Evolutionary conservation across 2,329 filamentous ascomycete species (phyloP).

Genomic region (Rasamsonia emersonii): DNA sequence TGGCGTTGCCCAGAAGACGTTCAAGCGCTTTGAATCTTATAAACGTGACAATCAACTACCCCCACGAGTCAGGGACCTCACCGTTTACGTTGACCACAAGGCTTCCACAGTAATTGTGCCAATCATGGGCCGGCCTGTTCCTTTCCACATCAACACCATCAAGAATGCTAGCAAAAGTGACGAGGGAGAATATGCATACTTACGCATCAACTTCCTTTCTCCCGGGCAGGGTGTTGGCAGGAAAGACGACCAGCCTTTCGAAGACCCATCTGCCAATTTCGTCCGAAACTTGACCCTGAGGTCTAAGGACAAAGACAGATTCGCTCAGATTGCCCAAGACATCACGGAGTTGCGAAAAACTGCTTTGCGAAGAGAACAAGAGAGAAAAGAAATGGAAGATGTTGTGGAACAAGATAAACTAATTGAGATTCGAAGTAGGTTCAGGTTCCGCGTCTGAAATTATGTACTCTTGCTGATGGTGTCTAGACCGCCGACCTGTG

Average conservation of each 20-base stretch:
- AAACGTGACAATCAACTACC: constrained; percentile 96
- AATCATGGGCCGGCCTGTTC: constrained; percentile 94
- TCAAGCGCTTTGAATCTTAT: constrained; percentile 98
- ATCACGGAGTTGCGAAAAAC: constrained; percentile 97
- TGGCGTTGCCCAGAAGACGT: constrained; percentile 91
- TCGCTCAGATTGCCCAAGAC: constrained; percentile 82
- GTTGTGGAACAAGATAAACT: constrained; percentile 98
- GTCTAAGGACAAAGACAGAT: constrained; percentile 78
- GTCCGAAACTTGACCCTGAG: constrained; percentile 91
- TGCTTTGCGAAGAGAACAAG: constrained; percentile 82
- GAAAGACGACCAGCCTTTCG: constrained; percentile 96
- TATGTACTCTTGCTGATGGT: constrained; percentile 31
- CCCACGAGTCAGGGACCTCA: constrained; percentile 68
- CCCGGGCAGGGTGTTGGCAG: constrained; percentile 94
- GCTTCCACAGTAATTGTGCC: constrained; percentile 85
- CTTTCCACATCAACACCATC: constrained; percentile 96
- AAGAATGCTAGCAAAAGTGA: constrained; percentile 98
- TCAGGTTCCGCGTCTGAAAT: not conserved
- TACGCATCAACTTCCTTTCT: constrained; percentile 94
- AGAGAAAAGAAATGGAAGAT: constrained; percentile 99
- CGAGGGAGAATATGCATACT: constrained; percentile 85
- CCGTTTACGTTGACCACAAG: constrained; percentile 85
- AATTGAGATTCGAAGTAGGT: constrained; percentile 80
- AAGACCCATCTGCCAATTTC: constrained; percentile 92
- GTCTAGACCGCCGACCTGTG: constrained; percentile 73